Conservation (phyloP, 1,139 yeast species). For the Blastobotrys serpentis region DNA sequence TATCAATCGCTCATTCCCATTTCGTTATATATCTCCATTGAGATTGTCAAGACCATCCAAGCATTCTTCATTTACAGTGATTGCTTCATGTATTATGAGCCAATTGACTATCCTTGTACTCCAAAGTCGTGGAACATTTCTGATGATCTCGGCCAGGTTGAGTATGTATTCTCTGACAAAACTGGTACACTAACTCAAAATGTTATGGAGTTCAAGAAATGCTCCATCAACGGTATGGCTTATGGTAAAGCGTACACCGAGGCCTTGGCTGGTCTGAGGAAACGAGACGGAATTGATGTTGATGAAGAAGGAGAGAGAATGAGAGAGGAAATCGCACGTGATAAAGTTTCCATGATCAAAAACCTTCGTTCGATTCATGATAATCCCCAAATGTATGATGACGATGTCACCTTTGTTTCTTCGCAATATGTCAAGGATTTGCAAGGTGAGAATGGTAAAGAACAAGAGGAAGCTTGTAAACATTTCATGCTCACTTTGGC, state of each 20-base stretch:
- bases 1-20: slow-evolving; percentile 91
- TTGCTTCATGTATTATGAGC: slow-evolving; percentile 77
- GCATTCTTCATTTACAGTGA: slow-evolving; percentile 90
- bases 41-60: slow-evolving; percentile 87
- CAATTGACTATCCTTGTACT: slow-evolving; percentile 86
- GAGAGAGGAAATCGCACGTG: slow-evolving; percentile 51
- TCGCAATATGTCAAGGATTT: slow-evolving; percentile 29
- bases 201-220: slow-evolving; percentile 93
- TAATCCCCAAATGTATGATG: slow-evolving; percentile 60
- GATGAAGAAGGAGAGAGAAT: slow-evolving; percentile 51
- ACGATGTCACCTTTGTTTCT: slow-evolving; percentile 46
- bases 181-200: slow-evolving; percentile 97
- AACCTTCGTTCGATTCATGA: slow-evolving; percentile 48
- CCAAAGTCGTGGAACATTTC: slow-evolving; percentile 97
- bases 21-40: slow-evolving; percentile 87
- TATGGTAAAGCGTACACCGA: slow-evolving; percentile 96
- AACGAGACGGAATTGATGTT: slow-evolving; percentile 77
- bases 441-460: slow-evolving; percentile 46
- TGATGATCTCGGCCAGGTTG: slow-evolving; percentile 97
- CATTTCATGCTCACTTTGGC: slow-evolving; percentile 79
- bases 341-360: slow-evolving; percentile 62
- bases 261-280: slow-evolving; percentile 87
- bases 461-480: slow-evolving; percentile 54
- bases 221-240: slow-evolving; percentile 78
- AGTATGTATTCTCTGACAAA: slow-evolving; percentile 91